Percentiles rank a stretch among this genome's conserved stretches.
These are phyloP conservation scores for Diaporthe helianthi DNA, from an alignment of 2,329 filamentous ascomycete species.

Conservation along the genomic window DNA sequence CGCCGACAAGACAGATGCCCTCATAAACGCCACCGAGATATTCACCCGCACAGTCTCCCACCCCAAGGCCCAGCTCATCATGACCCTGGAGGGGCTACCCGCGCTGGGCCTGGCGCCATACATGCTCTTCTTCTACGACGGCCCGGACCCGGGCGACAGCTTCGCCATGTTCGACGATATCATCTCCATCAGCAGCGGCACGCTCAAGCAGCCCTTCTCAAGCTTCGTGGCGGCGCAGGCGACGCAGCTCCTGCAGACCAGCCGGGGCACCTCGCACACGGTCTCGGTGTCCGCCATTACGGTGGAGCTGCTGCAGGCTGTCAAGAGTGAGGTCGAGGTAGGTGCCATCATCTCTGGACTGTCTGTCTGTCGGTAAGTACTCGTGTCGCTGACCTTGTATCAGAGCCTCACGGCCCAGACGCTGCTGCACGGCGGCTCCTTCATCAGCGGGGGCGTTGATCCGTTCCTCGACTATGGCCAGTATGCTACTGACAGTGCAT, in stretches of 20 bases:
- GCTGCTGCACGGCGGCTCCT: slow-evolving; percentile 34
- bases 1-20: slow-evolving; percentile 27
- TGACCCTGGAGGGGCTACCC: slow-evolving; percentile 37
- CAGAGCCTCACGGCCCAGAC: neutral
- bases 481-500: slow-evolving; percentile 42
- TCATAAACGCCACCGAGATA: slow-evolving; percentile 40
- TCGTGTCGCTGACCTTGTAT: neutral
- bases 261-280: slow-evolving; percentile 40
- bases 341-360: neutral
- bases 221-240: slow-evolving; percentile 37
- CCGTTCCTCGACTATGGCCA: slow-evolving; percentile 42
- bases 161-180: slow-evolving; percentile 40
- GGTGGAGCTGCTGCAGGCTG: slow-evolving; percentile 37
- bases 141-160: slow-evolving; percentile 37
- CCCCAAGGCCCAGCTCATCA: slow-evolving; percentile 41
- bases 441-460: slow-evolving; percentile 42
- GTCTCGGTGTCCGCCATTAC: slow-evolving; percentile 41
- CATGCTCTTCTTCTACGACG: slow-evolving; percentile 42
- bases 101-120: slow-evolving; percentile 29
- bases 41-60: slow-evolving; percentile 40
- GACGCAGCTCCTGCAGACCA: slow-evolving; percentile 33
- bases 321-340: slow-evolving; percentile 38
- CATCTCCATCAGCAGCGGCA: slow-evolving; percentile 18
- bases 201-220: slow-evolving; percentile 31
- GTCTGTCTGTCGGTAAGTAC: neutral